phyloP scores from a whole-genome alignment of 352 stramenopile species.

The Globisporangium polare region DNA sequence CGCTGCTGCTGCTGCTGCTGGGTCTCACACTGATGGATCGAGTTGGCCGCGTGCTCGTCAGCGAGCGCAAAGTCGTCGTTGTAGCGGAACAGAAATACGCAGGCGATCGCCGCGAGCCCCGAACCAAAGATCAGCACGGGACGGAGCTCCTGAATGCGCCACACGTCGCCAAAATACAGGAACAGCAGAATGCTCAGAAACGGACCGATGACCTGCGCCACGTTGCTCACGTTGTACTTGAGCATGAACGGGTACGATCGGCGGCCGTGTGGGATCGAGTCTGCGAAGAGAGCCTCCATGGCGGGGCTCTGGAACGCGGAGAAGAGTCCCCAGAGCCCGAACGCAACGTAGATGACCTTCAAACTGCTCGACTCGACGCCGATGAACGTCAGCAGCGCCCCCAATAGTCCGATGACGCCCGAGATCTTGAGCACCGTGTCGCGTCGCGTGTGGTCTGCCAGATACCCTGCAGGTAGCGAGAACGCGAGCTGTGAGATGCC shows the following conservation, averaged over 20 bases:
- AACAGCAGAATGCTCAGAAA: slow-evolving; percentile 56
- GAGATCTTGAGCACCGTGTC: slow-evolving; percentile 67
- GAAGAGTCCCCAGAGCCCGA: slow-evolving; percentile 68
- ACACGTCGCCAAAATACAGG: slow-evolving; percentile 57
- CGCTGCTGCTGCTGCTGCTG: slow-evolving; percentile 17
- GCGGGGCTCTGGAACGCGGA: slow-evolving; percentile 61
- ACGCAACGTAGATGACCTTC: slow-evolving; percentile 50
- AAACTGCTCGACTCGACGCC: slow-evolving; percentile 46
- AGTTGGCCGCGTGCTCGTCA: slow-evolving; percentile 27
- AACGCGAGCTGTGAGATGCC: slow-evolving; percentile 76
- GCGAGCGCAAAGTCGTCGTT: slow-evolving; percentile 48
- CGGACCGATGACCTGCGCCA: slow-evolving; percentile 60
- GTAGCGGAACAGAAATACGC: slow-evolving; percentile 53
- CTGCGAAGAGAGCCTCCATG: slow-evolving; percentile 71
- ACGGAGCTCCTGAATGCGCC: slow-evolving; percentile 50
- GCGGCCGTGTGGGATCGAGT: slow-evolving; percentile 65
- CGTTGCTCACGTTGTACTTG: slow-evolving; percentile 78
- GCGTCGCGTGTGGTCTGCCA: slow-evolving; percentile 61
- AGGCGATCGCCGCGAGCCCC: slow-evolving; percentile 42
- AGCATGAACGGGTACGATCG: slow-evolving; percentile 75
- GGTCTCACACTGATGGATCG: background rate
- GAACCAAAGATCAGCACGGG: slow-evolving; percentile 59
- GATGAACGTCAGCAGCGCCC: slow-evolving; percentile 47
- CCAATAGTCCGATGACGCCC: slow-evolving; percentile 41
- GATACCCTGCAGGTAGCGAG: slow-evolving; percentile 62